A percentile compares a stretch with the other conserved stretches of the same genome.
phyloP scores from a whole-genome alignment of 2,329 filamentous ascomycete genomes.

The Phyllosticta capitalensis region DNA sequence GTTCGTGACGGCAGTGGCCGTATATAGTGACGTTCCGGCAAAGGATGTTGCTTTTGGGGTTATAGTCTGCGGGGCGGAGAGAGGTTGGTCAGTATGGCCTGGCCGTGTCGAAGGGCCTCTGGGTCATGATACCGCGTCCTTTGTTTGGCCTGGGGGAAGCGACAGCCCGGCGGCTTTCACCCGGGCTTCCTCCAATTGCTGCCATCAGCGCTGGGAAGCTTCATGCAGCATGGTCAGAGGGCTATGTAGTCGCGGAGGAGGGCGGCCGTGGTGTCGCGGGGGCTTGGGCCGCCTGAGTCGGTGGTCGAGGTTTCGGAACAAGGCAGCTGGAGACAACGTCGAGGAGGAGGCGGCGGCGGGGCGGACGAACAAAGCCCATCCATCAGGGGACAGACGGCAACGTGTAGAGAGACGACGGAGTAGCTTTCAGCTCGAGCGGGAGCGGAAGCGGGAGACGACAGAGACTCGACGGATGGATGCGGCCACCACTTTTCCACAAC shows the following conservation, averaged over 20 bases:
- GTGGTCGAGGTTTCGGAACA: constrained; percentile 1
- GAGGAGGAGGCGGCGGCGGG: constrained; percentile 3
- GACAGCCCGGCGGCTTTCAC: constrained; percentile 12
- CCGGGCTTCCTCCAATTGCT: constrained; percentile 12
- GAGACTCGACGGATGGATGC: constrained; percentile 3
- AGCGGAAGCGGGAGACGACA: neutral
- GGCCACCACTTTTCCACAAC: neutral
- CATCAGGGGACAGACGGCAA: constrained; percentile 2
- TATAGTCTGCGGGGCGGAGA: constrained; percentile 9
- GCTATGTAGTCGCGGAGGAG: constrained; percentile 2
- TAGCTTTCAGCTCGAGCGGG: constrained; percentile 2
- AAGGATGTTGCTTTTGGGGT: constrained; percentile 61
- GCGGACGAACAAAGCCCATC: constrained; percentile 11
- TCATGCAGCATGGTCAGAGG: constrained; percentile 11
- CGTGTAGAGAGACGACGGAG: constrained; percentile 1
- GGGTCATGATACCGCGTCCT: constrained; percentile 8
- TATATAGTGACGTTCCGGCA: constrained; percentile 92
- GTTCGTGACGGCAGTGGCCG: constrained; percentile 80
- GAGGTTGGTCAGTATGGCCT: neutral
- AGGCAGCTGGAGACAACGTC: constrained; percentile 2
- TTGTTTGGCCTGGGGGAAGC: constrained; percentile 11
- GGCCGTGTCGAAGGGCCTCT: neutral
- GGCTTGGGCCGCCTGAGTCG: constrained; percentile 6
- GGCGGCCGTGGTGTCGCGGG: constrained; percentile 3
- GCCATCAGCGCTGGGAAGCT: constrained; percentile 10